These are phyloP conservation scores for Forsythia suspensa DNA, from an alignment of 257 asterid genomes.

Conservation along the genomic window DNA sequence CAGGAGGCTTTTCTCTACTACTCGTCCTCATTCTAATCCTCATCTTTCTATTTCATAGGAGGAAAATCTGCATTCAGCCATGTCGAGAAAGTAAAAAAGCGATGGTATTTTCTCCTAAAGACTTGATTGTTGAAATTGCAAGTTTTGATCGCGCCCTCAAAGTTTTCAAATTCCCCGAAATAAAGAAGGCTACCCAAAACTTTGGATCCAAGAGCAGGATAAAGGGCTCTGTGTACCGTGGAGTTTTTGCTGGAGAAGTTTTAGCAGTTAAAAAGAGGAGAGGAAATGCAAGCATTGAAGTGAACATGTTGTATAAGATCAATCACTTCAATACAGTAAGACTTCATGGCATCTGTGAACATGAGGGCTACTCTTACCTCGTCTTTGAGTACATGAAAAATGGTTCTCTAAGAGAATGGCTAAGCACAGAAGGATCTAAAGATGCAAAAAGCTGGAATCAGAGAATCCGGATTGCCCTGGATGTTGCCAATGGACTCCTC, in stretches of 20 bases:
- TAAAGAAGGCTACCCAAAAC: slow-evolving; percentile 42
- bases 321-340: slow-evolving; percentile 61
- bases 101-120: slow-evolving; percentile 23
- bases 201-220: slow-evolving; percentile 40
- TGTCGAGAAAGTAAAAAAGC: slow-evolving; percentile 7
- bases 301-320: slow-evolving; percentile 47
- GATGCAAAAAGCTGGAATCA: slow-evolving; percentile 31
- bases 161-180: slow-evolving; percentile 35
- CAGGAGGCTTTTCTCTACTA: slow-evolving; percentile 27
- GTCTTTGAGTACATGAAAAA: slow-evolving; percentile 59
- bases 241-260: slow-evolving; percentile 37
- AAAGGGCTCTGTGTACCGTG: slow-evolving; percentile 40
- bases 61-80: slow-evolving; percentile 1
- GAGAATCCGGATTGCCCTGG: slow-evolving; percentile 50
- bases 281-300: slow-evolving; percentile 32
- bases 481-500: slow-evolving; percentile 64
- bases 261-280: slow-evolving; percentile 43
- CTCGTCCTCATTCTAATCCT: slow-evolving; percentile 18
- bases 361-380: slow-evolving; percentile 40
- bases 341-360: slow-evolving; percentile 52
- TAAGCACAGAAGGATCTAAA: slow-evolving; percentile 25
- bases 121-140: slow-evolving; percentile 43
- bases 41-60: slow-evolving; percentile 29
- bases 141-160: slow-evolving; percentile 35
- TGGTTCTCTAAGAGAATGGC: slow-evolving; percentile 60